These are phyloP conservation scores for Ammopiptanthus mongolicus DNA, from an alignment of 306 rosid species.

Conservation along the genomic window DNA sequence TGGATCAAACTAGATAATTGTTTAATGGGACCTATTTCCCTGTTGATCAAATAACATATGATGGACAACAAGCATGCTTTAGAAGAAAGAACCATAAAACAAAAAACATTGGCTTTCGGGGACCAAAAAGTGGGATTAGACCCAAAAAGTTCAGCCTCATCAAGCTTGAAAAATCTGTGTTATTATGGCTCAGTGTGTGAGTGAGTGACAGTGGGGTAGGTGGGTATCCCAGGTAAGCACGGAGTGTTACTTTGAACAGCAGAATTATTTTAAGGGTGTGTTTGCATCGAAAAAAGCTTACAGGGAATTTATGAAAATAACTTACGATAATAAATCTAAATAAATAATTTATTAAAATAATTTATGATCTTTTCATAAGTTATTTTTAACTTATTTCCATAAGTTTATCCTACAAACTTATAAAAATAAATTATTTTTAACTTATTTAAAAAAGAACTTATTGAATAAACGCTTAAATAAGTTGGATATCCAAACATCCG, in stretches of 20 bases:
- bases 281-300: too few species aligned
- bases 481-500: too few species aligned
- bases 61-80: slow-evolving; percentile 10
- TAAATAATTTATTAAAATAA: too few species aligned
- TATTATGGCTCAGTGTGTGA: slow-evolving; percentile 18
- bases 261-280: slow-evolving; percentile 22
- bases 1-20: slow-evolving; percentile 9
- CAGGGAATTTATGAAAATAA: too few species aligned
- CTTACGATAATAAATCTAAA: too few species aligned
- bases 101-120: slow-evolving; percentile 18
- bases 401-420: too few species aligned
- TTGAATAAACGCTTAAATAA: too few species aligned
- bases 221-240: slow-evolving; percentile 20
- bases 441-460: too few species aligned
- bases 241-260: neutral
- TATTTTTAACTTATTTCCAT: too few species aligned
- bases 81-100: neutral
- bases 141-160: slow-evolving; percentile 9
- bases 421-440: too few species aligned
- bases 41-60: neutral
- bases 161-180: neutral
- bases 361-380: too few species aligned
- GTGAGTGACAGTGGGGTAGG: slow-evolving; percentile 32
- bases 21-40: slow-evolving; percentile 12
- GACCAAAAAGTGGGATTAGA: slow-evolving; percentile 25